Conservation (phyloP, 1,139 yeast genomes). For the Blastobotrys persicus region DNA sequence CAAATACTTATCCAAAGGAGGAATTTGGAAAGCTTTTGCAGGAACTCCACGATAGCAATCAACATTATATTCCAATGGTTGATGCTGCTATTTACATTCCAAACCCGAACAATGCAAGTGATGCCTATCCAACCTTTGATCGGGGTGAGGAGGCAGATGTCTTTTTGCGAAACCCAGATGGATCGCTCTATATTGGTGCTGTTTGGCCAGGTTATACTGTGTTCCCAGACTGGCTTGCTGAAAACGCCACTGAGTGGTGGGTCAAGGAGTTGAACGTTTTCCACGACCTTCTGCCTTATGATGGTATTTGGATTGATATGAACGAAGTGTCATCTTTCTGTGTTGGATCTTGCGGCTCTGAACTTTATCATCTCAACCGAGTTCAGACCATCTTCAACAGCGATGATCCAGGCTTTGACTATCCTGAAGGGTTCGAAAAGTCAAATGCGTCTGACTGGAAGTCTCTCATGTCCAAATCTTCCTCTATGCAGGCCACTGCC, state of each 20-base stretch:
- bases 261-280: constrained; percentile 29
- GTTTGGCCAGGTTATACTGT: constrained; percentile 35
- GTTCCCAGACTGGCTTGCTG: constrained; percentile 39
- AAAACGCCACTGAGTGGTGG: constrained; percentile 35
- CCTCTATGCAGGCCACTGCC: neutral
- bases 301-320: constrained; percentile 43
- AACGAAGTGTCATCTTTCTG: constrained; percentile 41
- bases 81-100: constrained; percentile 41
- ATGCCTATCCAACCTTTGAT: constrained; percentile 33
- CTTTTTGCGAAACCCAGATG: constrained; percentile 35
- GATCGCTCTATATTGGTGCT: constrained; percentile 21
- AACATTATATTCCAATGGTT: constrained; percentile 39
- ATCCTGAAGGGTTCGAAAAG: neutral
- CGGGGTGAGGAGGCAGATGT: constrained; percentile 35
- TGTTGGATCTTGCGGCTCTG: constrained; percentile 18
- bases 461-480: neutral
- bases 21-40: constrained; percentile 30
- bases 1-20: constrained; percentile 33
- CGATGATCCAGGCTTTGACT: constrained; percentile 16
- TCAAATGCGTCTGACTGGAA: constrained; percentile 23
- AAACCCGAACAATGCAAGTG: constrained; percentile 33
- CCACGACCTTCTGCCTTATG: constrained; percentile 33
- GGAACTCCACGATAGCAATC: constrained; percentile 32
- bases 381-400: neutral
- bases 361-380: neutral